phyloP scores from a whole-genome alignment of 371 early-diverging fungal genomes.

The Saksenaea oblongispora region DNA sequence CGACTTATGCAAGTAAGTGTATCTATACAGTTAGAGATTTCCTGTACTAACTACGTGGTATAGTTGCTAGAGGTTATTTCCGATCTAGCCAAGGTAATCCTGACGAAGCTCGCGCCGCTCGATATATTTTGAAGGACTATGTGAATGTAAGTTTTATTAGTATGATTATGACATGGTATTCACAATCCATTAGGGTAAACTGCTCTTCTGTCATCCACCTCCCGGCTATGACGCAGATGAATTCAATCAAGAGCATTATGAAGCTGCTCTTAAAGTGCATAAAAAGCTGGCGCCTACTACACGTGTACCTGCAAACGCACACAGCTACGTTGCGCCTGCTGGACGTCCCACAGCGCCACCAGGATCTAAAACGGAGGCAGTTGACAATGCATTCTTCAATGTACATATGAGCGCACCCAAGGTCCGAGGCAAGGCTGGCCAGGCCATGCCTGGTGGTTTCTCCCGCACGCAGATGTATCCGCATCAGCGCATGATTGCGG shows the following conservation, averaged over 20 bases:
- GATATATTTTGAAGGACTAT: constrained; percentile 96
- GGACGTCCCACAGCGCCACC: constrained; percentile 31
- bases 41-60: neutral
- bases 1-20: constrained; percentile 69
- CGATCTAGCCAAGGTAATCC: constrained; percentile 94
- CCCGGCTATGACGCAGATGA: constrained; percentile 56
- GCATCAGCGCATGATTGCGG: constrained; percentile 53
- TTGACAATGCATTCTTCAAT: constrained; percentile 71
- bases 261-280: constrained; percentile 54
- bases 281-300: constrained; percentile 55
- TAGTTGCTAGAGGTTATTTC: constrained; percentile 89
- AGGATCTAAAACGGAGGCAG: constrained; percentile 56
- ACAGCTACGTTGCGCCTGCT: constrained; percentile 59
- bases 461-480: constrained; percentile 63
- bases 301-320: constrained; percentile 55
- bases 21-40: neutral
- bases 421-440: constrained; percentile 52
- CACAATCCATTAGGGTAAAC: constrained; percentile 64
- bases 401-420: constrained; percentile 49
- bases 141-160: constrained; percentile 66
- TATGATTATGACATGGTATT: neutral
- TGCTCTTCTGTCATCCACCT: constrained; percentile 88
- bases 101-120: constrained; percentile 95
- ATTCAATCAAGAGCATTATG: constrained; percentile 82
- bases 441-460: constrained; percentile 39